Evolutionary conservation across 2,329 filamentous ascomycete species (phyloP).

Genomic region (Pseudocercospora vitis): DNA sequence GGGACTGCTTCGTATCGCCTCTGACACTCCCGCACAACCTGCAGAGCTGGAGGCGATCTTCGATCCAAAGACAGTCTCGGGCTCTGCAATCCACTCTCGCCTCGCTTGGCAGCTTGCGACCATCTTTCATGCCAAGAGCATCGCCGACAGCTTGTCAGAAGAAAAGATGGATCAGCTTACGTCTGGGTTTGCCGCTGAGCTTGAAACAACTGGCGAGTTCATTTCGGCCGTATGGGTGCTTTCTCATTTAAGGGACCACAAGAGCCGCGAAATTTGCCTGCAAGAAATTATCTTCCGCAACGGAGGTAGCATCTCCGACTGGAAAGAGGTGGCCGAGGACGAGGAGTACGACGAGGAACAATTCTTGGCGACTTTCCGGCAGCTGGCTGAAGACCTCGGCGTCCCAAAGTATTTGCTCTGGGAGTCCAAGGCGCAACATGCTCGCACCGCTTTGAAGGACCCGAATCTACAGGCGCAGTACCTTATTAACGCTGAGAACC

Average conservation of each 20-base stretch:
- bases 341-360: constrained; percentile 17
- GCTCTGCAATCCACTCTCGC: constrained; percentile 72
- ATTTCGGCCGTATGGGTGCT: constrained; percentile 35
- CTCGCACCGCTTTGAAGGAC: constrained; percentile 70
- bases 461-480: constrained; percentile 72
- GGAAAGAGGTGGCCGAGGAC: constrained; percentile 54
- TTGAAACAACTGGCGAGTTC: constrained; percentile 33
- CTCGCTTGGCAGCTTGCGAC: constrained; percentile 84
- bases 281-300: constrained; percentile 60
- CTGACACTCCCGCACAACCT: constrained; percentile 32
- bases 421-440: constrained; percentile 80
- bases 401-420: constrained; percentile 80
- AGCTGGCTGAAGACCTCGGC: constrained; percentile 55
- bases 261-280: constrained; percentile 31
- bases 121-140: constrained; percentile 40
- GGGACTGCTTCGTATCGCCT: constrained; percentile 71
- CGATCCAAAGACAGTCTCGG: constrained; percentile 72
- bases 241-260: constrained; percentile 33
- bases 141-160: constrained; percentile 26
- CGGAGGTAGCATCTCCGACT: constrained; percentile 65
- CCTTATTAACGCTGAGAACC: constrained; percentile 67
- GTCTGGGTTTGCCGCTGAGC: constrained; percentile 43
- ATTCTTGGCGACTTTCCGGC: constrained; percentile 17
- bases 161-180: constrained; percentile 65
- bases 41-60: constrained; percentile 66